Evolutionary conservation across 306 rosid genomes (phyloP).

Genomic region (Prunus campanulata): DNA sequence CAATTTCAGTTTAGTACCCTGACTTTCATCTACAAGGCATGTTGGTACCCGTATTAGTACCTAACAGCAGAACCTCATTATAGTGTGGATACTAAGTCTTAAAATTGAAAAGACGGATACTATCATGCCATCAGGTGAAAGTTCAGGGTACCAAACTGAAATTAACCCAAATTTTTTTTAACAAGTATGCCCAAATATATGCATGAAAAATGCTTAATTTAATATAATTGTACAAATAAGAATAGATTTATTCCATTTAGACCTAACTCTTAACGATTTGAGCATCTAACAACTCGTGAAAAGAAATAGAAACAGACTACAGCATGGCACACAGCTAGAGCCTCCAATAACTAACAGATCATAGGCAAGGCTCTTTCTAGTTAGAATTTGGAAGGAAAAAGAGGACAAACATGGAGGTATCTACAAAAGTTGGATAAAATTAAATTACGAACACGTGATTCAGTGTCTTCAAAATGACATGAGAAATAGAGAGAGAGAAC

Average conservation of each 20-base stretch:
- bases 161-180: not conserved
- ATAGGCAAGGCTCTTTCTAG: not conserved
- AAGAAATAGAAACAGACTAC: not conserved
- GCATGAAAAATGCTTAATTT: not conserved
- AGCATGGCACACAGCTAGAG: not conserved
- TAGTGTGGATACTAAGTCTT: too few species aligned
- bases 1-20: too few species aligned
- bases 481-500: conserved; percentile 7
- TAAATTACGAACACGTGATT: not conserved
- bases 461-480: not conserved
- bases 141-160: too few species aligned
- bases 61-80: too few species aligned
- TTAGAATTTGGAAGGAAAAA: not conserved
- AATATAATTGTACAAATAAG: not conserved
- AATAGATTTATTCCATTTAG: not conserved
- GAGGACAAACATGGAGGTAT: not conserved
- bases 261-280: not conserved
- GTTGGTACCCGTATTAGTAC: too few species aligned
- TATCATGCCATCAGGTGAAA: too few species aligned
- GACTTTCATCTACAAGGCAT: too few species aligned
- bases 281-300: not conserved
- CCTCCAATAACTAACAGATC: not conserved
- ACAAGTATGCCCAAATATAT: not conserved
- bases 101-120: too few species aligned
- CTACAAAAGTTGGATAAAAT: not conserved